Percentiles rank a stretch among this genome's conserved stretches.
Conservation (phyloP, 1,284 basidiomycete species). For the Heterobasidion occidentale region DNA sequence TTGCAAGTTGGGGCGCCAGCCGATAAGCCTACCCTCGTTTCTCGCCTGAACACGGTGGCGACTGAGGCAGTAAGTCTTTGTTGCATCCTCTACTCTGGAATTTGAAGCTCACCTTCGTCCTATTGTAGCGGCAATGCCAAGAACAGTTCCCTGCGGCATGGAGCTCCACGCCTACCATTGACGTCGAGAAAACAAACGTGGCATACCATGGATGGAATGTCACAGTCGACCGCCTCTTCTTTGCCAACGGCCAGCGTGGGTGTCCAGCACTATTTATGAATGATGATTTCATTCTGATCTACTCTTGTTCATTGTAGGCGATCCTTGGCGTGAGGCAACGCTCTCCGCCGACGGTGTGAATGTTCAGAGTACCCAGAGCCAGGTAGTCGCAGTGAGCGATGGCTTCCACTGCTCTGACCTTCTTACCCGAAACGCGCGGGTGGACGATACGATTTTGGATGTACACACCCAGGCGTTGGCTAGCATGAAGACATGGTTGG, state of each 20-base stretch:
- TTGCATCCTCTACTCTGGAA: background rate
- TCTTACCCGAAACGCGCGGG: constrained; percentile 26
- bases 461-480: constrained; percentile 42
- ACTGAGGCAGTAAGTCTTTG: constrained; percentile 12
- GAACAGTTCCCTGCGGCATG: background rate
- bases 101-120: background rate
- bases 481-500: constrained; percentile 44
- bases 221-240: constrained; percentile 50
- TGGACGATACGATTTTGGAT: constrained; percentile 41
- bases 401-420: constrained; percentile 68
- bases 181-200: constrained; percentile 35
- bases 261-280: background rate
- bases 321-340: constrained; percentile 66
- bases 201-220: constrained; percentile 59
- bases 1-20: constrained; percentile 52
- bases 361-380: constrained; percentile 36
- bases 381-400: constrained; percentile 48
- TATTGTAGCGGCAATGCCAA: constrained; percentile 8
- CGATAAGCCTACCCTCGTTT: constrained; percentile 43
- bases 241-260: constrained; percentile 54
- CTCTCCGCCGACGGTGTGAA: constrained; percentile 43
- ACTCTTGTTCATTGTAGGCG: constrained; percentile 14
- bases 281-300: background rate
- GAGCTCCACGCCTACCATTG: constrained; percentile 22
- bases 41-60: constrained; percentile 47